phyloP scores from a whole-genome alignment of 2,329 filamentous ascomycete species.

The Emergomyces orientalis region DNA sequence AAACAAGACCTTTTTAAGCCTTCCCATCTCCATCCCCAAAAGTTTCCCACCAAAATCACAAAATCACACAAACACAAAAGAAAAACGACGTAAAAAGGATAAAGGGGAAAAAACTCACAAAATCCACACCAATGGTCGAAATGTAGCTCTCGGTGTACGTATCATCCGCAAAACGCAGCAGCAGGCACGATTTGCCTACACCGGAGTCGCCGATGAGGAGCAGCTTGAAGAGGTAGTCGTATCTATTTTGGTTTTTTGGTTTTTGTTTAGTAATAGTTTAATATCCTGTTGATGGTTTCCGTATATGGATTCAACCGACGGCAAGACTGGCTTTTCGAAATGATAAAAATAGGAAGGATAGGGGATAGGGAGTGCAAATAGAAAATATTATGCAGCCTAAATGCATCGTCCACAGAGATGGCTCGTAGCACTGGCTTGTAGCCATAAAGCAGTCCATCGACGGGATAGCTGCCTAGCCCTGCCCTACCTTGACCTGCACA shows the following conservation, averaged over 20 bases:
- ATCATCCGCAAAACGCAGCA: constrained; percentile 95
- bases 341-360: neutral
- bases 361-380: neutral
- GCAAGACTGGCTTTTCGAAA: neutral
- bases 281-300: neutral
- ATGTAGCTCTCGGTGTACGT: constrained; percentile 99
- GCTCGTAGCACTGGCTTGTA: too few species aligned
- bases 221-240: constrained; percentile 99
- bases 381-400: too few species aligned
- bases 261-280: neutral
- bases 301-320: neutral
- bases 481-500: neutral
- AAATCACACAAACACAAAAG: neutral
- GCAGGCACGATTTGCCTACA: constrained; percentile 98
- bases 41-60: neutral
- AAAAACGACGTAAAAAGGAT: neutral
- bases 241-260: constrained; percentile 50
- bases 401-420: too few species aligned
- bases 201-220: constrained; percentile 99
- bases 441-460: neutral
- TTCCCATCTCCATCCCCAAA: neutral
- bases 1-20: neutral
- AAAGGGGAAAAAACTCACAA: constrained; percentile 53
- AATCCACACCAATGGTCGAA: constrained; percentile 98
- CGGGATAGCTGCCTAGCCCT: neutral